Conservation (phyloP, 2,329 filamentous ascomycete species). For the Pyrenochaeta sp. region DNA sequence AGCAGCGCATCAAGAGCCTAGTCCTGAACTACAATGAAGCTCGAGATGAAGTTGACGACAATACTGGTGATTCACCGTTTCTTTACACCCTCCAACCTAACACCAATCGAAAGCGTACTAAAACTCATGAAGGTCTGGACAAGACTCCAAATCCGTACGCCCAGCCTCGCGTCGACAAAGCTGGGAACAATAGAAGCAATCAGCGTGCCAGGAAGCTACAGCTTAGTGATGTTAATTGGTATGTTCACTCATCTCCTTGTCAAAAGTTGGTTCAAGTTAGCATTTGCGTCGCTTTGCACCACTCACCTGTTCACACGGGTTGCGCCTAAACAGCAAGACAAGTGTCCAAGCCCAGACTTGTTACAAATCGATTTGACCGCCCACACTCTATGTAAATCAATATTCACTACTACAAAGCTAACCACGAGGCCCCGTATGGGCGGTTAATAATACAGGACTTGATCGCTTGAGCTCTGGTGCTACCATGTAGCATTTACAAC, state of each 20-base stretch:
- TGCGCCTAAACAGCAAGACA: slow-evolving; percentile 20
- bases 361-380: slow-evolving; percentile 16
- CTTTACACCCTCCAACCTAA: slow-evolving; percentile 54
- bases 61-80: slow-evolving; percentile 70
- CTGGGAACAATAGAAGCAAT: slow-evolving; percentile 71
- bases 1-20: slow-evolving; percentile 97
- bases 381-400: slow-evolving; percentile 6
- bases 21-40: slow-evolving; percentile 92
- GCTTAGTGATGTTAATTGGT: slow-evolving; percentile 98
- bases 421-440: slow-evolving; percentile 37
- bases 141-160: slow-evolving; percentile 54
- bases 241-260: slow-evolving; percentile 53
- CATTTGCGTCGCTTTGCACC: slow-evolving; percentile 7
- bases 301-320: slow-evolving; percentile 6
- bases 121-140: slow-evolving; percentile 49
- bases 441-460: slow-evolving; percentile 39
- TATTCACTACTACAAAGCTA: slow-evolving; percentile 26
- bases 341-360: slow-evolving; percentile 9
- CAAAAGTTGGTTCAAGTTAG: slow-evolving; percentile 18
- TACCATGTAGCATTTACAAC: slow-evolving; percentile 30
- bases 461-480: slow-evolving; percentile 30
- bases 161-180: slow-evolving; percentile 62
- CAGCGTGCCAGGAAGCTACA: slow-evolving; percentile 91
- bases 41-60: slow-evolving; percentile 74
- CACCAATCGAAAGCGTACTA: slow-evolving; percentile 58